Conservation (phyloP, 805 yeast species). For the Wickerhamomyces strasburgensis region DNA sequence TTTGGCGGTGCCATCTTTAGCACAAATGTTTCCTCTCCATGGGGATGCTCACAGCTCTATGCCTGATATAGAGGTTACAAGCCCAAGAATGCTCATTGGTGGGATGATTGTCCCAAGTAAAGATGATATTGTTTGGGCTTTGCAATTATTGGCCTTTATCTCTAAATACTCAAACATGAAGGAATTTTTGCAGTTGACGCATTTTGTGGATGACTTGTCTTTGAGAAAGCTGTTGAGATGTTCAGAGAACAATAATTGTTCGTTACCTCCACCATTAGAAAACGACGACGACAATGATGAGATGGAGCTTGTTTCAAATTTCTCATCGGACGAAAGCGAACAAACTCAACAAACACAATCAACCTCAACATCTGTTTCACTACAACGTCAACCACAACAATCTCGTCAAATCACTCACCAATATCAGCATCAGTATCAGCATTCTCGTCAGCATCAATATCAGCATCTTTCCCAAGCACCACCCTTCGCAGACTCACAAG, state of each 20-base stretch:
- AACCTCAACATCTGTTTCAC: not conserved
- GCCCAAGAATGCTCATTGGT: slow-evolving; percentile 50
- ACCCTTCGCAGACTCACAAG: slow-evolving; percentile 10
- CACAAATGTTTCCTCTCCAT: not conserved
- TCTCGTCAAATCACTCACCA: no score
- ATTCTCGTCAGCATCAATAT: slow-evolving; percentile 5
- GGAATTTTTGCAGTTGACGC: slow-evolving; percentile 66
- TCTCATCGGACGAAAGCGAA: slow-evolving; percentile 18
- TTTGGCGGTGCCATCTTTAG: not conserved
- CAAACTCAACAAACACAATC: slow-evolving; percentile 7
- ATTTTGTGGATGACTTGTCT: slow-evolving; percentile 68
- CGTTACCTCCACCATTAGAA: slow-evolving; percentile 13
- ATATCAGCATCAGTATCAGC: slow-evolving; percentile 3
- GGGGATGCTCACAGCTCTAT: not conserved
- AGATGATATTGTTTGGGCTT: slow-evolving; percentile 91
- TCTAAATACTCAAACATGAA: slow-evolving; percentile 85
- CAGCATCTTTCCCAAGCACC: slow-evolving; percentile 1
- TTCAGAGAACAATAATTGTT: slow-evolving; percentile 17
- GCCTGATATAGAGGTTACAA: slow-evolving; percentile 1
- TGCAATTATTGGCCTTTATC: slow-evolving; percentile 86
- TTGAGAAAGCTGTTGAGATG: slow-evolving; percentile 31
- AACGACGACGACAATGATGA: slow-evolving; percentile 39
- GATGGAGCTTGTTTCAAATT: slow-evolving; percentile 27
- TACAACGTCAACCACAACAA: slow-evolving; percentile 3
- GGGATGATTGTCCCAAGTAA: slow-evolving; percentile 86